A percentile compares a stretch with the other conserved stretches of the same genome.
phyloP scores from a whole-genome alignment of 495 filamentous ascomycete genomes.

The Jackrogersella multiformis region DNA sequence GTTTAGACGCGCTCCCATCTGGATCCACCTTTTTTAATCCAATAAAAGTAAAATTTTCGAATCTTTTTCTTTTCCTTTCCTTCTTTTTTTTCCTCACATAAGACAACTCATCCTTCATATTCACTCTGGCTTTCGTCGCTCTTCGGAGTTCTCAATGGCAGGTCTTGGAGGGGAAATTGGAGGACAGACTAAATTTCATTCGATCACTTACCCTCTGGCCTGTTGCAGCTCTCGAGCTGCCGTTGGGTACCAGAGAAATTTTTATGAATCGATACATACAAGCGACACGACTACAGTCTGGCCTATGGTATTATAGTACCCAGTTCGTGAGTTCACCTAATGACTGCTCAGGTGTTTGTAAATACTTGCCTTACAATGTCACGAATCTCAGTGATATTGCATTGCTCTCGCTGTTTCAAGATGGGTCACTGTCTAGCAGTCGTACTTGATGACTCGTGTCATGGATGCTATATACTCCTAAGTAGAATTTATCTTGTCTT shows the following conservation, averaged over 20 bases:
- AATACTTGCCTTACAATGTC: neutral
- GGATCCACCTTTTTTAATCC: slow-evolving; percentile 10
- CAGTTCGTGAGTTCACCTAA: neutral
- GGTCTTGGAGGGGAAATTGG: slow-evolving; percentile 78
- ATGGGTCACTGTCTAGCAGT: too few species aligned
- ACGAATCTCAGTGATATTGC: too few species aligned
- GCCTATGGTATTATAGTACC: neutral
- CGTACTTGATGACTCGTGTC: too few species aligned
- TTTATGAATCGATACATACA: slow-evolving; percentile 53
- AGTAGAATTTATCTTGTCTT: too few species aligned
- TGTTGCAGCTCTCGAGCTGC: slow-evolving; percentile 43
- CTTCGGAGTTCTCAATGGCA: slow-evolving; percentile 59
- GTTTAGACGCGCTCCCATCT: slow-evolving; percentile 1
- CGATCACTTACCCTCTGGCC: slow-evolving; percentile 63
- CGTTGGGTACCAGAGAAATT: slow-evolving; percentile 59
- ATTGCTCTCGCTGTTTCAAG: too few species aligned
- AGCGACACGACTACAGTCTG: neutral
- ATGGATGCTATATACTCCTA: too few species aligned
- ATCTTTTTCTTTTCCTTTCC: slow-evolving; percentile 27
- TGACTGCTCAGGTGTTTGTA: neutral
- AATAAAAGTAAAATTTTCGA: slow-evolving; percentile 17
- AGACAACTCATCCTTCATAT: slow-evolving; percentile 76
- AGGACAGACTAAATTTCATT: slow-evolving; percentile 67
- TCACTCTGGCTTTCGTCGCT: slow-evolving; percentile 76
- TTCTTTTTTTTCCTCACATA: slow-evolving; percentile 64